phyloP scores from a whole-genome alignment of 2,329 filamentous ascomycete genomes.

The Fusarium dimerum region DNA sequence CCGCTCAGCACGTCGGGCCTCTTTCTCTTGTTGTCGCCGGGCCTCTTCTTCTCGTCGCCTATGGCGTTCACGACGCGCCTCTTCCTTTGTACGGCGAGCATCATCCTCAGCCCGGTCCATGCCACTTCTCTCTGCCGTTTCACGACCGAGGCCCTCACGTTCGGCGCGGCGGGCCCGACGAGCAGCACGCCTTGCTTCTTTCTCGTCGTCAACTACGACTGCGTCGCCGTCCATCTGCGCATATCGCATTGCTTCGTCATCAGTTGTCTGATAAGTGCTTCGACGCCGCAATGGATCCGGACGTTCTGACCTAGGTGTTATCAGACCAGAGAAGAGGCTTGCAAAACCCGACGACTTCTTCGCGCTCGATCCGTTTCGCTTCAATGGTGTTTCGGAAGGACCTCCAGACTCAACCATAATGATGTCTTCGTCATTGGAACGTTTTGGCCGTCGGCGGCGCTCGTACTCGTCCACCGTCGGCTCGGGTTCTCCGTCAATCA shows the following conservation, averaged over 20 bases:
- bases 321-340: constrained; percentile 63
- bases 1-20: constrained; percentile 57
- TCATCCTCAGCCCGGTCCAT: constrained; percentile 58
- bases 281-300: constrained; percentile 45
- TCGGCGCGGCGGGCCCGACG: constrained; percentile 61
- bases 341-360: constrained; percentile 55
- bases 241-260: constrained; percentile 50
- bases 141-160: constrained; percentile 41
- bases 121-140: constrained; percentile 44
- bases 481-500: constrained; percentile 48
- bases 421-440: constrained; percentile 40
- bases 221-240: constrained; percentile 51
- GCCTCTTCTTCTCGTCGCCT: constrained; percentile 55
- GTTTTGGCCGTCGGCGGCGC: constrained; percentile 37
- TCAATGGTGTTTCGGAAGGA: constrained; percentile 35
- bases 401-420: constrained; percentile 39
- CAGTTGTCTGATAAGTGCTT: constrained; percentile 50
- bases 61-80: constrained; percentile 56
- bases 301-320: constrained; percentile 46
- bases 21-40: constrained; percentile 38
- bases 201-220: constrained; percentile 54
- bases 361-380: constrained; percentile 39
- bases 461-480: constrained; percentile 31
- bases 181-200: constrained; percentile 63
- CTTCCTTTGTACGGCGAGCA: constrained; percentile 56